Conservation (phyloP, 83 land plant species). For the Picea mariana region DNA sequence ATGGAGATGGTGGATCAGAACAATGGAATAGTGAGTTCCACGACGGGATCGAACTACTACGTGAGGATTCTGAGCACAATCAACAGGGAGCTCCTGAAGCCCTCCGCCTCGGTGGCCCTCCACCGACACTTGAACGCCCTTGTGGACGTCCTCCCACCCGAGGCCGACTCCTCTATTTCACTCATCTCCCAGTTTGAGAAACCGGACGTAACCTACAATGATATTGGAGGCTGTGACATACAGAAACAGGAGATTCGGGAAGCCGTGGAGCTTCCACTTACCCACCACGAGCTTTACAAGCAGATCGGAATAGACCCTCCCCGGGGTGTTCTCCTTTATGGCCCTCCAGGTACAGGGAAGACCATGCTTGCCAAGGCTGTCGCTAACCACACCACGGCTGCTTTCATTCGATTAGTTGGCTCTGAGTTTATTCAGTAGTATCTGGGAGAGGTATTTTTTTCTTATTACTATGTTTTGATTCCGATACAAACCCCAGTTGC, state of each 20-base stretch:
- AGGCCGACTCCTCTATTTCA: constrained; percentile 92
- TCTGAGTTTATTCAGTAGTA: constrained; percentile 97
- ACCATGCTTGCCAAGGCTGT: constrained; percentile 99
- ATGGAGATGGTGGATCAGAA: no score
- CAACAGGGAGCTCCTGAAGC: constrained; percentile 85
- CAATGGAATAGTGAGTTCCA: no score
- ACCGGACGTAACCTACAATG: constrained; percentile 88
- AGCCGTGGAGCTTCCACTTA: constrained; percentile 80
- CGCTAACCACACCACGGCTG: constrained; percentile 93
- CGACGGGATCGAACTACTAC: background rate
- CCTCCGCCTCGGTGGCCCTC: constrained; percentile 86
- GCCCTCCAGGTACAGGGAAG: constrained; percentile 93
- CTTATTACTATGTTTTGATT: no score
- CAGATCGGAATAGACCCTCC: constrained; percentile 98
- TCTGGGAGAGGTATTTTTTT: constrained; percentile 75
- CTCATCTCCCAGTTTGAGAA: constrained; percentile 90
- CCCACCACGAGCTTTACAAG: constrained; percentile 88
- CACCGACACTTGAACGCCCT: constrained; percentile 92
- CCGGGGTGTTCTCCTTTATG: constrained; percentile 88
- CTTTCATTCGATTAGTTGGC: constrained; percentile 95
- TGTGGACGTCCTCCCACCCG: constrained; percentile 91
- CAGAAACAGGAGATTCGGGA: constrained; percentile 97
- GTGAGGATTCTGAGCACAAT: constrained; percentile 88
- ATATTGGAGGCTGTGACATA: constrained; percentile 93
- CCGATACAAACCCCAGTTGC: no score